phyloP scores from a whole-genome alignment of 1,284 basidiomycete species.

The Ganoderma lucidum region DNA sequence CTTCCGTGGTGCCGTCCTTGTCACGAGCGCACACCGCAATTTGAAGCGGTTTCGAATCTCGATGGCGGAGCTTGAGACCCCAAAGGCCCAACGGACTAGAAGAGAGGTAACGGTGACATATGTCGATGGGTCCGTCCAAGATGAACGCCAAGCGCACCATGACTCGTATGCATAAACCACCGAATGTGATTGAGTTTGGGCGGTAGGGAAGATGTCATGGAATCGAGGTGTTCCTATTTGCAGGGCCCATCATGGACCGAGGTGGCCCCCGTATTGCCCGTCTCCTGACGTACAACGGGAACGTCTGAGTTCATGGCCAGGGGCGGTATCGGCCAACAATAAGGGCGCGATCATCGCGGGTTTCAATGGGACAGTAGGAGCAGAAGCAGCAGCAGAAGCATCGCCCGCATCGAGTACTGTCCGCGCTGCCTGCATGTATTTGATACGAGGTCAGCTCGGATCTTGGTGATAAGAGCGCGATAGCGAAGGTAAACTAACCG shows the following conservation, averaged over 20 bases:
- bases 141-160: background rate
- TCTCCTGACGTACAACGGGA: constrained; percentile 1
- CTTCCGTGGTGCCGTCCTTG: background rate
- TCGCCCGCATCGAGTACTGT: background rate
- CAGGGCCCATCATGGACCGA: background rate
- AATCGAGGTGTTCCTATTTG: background rate
- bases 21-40: background rate
- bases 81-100: background rate
- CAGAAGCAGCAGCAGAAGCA: background rate
- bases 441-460: background rate
- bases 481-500: background rate
- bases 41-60: background rate
- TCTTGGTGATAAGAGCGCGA: constrained; percentile 1
- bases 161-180: background rate
- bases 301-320: background rate
- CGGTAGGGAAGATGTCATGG: background rate
- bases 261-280: background rate
- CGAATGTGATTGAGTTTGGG: background rate
- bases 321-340: background rate
- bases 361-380: background rate
- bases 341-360: constrained; percentile 5
- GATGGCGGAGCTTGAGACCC: background rate
- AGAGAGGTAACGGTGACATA: background rate
- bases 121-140: background rate
- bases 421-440: background rate